Evolutionary conservation across 164 flowering plant species (phyloP), one percentile per base, ranked within the genome.

Genomic region (Dillenia turbinata): DNA sequence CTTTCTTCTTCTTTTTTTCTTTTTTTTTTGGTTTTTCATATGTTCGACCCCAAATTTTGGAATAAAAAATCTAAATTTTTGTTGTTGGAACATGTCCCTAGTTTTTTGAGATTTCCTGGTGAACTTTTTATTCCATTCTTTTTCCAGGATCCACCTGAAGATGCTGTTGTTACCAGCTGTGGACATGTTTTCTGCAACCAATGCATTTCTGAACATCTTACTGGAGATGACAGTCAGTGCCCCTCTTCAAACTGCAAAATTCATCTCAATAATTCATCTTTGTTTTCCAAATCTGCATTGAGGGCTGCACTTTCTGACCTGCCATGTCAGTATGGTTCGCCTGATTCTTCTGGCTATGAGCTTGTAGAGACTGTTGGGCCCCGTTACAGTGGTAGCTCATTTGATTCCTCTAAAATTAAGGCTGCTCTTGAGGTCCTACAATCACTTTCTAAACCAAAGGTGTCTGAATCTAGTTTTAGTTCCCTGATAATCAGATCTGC

Each of bases 181-280:
- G 88, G 90, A 56, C 98, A 92, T 74, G 90, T 90, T 48, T 92
- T 86, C 72, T 92, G 98, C 77, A 85, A 86, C 59, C 96, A 90
- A 65, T 92, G 98, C 72, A 80, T 92, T 52, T 77, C 71, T 71
- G 93, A 92, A 58, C 89, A 77, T 69, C 82, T 92, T 59, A 71
- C 81, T 48, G 83, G 90, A 24, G 96, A 90, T 74, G 93, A 86
- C 47, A 76, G 64, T n/a, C 75, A 80, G 57, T 92, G 98, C 67
- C 96, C 98, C 3, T 54, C 69, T 9, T 49, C 75, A 45, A 78
- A 72, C n/a, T 92, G 98, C 85, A 84, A 84, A 81, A 68, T 49
- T 64, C 79, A 65, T 48, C 85, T 92, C n/a, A 77, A 58, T 70
- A 47, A 56, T 22, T 78, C 96, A 19, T 71, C 82, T 47, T 79